These are phyloP conservation scores for Ramalina intermedia DNA, from an alignment of 495 filamentous ascomycete species.

Conservation along the genomic window DNA sequence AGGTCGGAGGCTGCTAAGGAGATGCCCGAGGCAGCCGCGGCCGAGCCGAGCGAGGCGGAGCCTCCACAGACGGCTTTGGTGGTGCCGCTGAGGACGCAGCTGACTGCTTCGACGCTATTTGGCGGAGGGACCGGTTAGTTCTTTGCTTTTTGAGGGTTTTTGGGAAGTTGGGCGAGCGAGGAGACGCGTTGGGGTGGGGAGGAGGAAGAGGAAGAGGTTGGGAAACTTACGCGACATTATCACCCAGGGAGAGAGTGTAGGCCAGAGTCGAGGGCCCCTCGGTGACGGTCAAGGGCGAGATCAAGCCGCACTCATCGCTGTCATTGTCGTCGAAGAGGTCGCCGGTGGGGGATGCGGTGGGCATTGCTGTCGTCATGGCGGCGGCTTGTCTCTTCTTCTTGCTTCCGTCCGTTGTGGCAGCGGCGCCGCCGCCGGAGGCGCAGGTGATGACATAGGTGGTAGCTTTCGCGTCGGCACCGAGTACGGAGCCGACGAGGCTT, in stretches of 20 bases:
- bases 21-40: not conserved
- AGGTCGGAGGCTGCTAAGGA: too few relatives aligned
- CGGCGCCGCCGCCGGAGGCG: not conserved
- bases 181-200: not conserved
- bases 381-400: not conserved
- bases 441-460: slow-evolving; percentile 3
- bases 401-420: not conserved
- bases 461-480: slow-evolving; percentile 1
- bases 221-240: not conserved
- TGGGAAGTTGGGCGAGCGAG: not conserved
- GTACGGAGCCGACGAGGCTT: slow-evolving; percentile 2
- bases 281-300: not conserved
- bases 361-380: not conserved
- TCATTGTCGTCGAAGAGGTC: not conserved
- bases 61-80: slow-evolving; percentile 2
- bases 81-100: slow-evolving; percentile 2
- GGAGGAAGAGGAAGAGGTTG: not conserved
- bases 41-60: not conserved
- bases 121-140: not conserved
- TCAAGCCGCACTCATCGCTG: not conserved
- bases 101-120: not conserved
- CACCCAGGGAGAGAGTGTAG: not conserved
- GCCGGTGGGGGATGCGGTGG: not conserved
- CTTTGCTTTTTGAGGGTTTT: not conserved
- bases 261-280: slow-evolving; percentile 4